Percentiles rank a stretch among this genome's conserved stretches.
Evolutionary conservation across 2,329 filamentous ascomycete species (phyloP).

Genomic region (Nemania abortiva): DNA sequence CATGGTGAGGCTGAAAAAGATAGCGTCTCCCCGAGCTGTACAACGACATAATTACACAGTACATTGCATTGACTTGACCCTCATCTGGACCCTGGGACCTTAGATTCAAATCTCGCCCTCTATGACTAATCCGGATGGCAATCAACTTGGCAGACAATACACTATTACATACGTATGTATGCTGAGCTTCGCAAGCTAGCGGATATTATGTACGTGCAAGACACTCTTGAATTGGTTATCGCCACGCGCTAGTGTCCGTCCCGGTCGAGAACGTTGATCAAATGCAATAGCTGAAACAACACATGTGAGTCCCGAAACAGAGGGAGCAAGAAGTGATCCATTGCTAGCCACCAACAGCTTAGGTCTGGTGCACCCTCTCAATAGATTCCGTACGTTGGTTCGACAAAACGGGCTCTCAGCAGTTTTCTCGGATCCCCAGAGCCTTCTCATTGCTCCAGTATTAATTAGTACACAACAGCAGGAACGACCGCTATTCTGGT

Average conservation of each 20-base stretch:
- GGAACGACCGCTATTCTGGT: not conserved
- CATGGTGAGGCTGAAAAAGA: constrained; percentile 40
- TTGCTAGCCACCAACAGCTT: constrained; percentile 27
- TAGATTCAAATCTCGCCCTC: not conserved
- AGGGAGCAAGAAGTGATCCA: constrained; percentile 19
- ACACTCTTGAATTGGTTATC: constrained; percentile 7
- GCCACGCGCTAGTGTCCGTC: constrained; percentile 13
- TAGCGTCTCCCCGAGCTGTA: constrained; percentile 36
- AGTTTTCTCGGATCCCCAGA: not conserved
- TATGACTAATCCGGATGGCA: constrained; percentile 1
- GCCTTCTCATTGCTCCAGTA: not conserved
- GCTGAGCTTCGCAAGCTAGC: constrained; percentile 1
- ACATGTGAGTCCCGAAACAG: constrained; percentile 34
- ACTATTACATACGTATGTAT: not conserved
- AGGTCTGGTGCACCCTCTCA: constrained; percentile 21
- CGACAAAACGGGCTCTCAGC: constrained; percentile 17
- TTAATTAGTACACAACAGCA: not conserved
- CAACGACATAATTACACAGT: constrained; percentile 16
- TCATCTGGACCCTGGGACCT: not conserved
- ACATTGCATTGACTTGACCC: constrained; percentile 1
- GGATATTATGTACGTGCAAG: constrained; percentile 5
- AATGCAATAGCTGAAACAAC: constrained; percentile 32
- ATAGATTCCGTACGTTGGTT: not conserved
- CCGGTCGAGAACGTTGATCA: constrained; percentile 22
- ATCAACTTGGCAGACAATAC: constrained; percentile 8